These are phyloP conservation scores for Psilocybe tampanensis DNA, from an alignment of 768 basidiomycete species.

Conservation along the genomic window DNA sequence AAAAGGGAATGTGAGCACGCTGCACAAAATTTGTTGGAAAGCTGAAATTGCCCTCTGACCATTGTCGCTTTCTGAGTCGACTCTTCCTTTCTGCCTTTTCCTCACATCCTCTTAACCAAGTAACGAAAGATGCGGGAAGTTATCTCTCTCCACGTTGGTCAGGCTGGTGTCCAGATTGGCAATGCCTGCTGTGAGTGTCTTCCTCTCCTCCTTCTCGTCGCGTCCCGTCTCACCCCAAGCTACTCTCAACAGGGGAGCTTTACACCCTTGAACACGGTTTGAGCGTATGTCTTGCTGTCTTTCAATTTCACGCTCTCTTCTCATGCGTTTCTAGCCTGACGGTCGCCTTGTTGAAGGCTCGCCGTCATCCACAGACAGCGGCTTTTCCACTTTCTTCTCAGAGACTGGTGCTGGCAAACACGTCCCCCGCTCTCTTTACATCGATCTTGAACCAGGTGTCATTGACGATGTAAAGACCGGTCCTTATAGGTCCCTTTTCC, in stretches of 20 bases:
- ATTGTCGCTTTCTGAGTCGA: conserved; percentile 21
- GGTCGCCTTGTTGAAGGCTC: conserved; percentile 80
- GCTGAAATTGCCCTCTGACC: conserved; percentile 36
- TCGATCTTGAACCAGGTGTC: conserved; percentile 93
- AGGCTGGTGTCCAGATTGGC: conserved; percentile 93
- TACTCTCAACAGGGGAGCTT: conserved; percentile 76
- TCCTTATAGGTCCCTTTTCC: conserved; percentile 91
- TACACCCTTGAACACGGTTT: conserved; percentile 98
- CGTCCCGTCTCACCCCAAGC: conserved; percentile 4
- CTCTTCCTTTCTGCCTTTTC: conserved; percentile 18
- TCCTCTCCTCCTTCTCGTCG: not conserved
- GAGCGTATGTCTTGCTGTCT: conserved; percentile 59
- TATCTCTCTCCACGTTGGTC: conserved; percentile 95
- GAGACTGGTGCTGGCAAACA: conserved; percentile 93
- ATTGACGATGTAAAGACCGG: conserved; percentile 96
- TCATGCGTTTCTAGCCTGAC: conserved; percentile 66
- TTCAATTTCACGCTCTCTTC: conserved; percentile 2
- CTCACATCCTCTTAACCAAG: conserved; percentile 11
- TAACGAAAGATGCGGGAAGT: conserved; percentile 80
- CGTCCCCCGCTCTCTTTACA: conserved; percentile 95
- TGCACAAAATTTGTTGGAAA: conserved; percentile 29
- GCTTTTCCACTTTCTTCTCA: conserved; percentile 98
- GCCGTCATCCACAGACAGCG: conserved; percentile 72
- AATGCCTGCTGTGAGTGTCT: conserved; percentile 89
- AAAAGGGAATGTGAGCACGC: conserved; percentile 28